phyloP scores from a whole-genome alignment of 371 early-diverging fungal species.

The Furculomyces boomerangus region DNA sequence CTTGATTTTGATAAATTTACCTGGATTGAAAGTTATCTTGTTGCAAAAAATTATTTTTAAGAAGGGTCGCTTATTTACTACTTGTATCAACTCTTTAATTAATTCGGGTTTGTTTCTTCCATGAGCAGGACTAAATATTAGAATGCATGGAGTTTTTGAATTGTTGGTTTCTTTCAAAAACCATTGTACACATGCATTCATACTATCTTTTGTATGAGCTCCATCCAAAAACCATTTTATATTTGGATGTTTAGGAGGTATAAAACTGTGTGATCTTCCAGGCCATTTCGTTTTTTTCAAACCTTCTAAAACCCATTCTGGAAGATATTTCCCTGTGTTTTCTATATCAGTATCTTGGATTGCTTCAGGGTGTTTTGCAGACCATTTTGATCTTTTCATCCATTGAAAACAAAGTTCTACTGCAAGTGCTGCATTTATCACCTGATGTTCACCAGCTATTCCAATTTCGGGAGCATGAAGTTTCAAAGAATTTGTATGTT shows the following conservation, averaged over 20 bases:
- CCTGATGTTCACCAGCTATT: slow-evolving; percentile 69
- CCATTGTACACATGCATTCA: slow-evolving; percentile 60
- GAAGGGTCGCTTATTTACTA: too few species aligned
- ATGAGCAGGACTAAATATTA: slow-evolving; percentile 79
- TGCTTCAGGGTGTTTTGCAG: background rate
- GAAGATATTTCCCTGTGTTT: background rate
- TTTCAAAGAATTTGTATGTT: background rate
- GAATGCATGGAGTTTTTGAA: slow-evolving; percentile 20
- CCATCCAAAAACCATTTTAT: slow-evolving; percentile 75
- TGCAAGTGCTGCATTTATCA: slow-evolving; percentile 66
- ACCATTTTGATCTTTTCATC: slow-evolving; percentile 17
- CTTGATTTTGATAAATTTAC: too few species aligned
- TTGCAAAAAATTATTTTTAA: too few species aligned
- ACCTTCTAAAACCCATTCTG: slow-evolving; percentile 21
- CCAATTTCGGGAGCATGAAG: background rate
- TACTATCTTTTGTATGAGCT: slow-evolving; percentile 84
- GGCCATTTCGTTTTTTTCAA: slow-evolving; percentile 61
- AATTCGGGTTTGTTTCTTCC: slow-evolving; percentile 57
- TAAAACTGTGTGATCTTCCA: slow-evolving; percentile 61
- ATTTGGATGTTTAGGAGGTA: slow-evolving; percentile 13
- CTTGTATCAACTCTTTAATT: too few species aligned
- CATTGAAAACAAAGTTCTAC: slow-evolving; percentile 42
- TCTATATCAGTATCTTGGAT: background rate
- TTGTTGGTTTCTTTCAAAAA: slow-evolving; percentile 15
- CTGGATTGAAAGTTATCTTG: too few species aligned